A percentile compares a stretch with the other conserved stretches of the same genome.
phyloP scores from a whole-genome alignment of 495 filamentous ascomycete species.

The Neurospora africana region DNA sequence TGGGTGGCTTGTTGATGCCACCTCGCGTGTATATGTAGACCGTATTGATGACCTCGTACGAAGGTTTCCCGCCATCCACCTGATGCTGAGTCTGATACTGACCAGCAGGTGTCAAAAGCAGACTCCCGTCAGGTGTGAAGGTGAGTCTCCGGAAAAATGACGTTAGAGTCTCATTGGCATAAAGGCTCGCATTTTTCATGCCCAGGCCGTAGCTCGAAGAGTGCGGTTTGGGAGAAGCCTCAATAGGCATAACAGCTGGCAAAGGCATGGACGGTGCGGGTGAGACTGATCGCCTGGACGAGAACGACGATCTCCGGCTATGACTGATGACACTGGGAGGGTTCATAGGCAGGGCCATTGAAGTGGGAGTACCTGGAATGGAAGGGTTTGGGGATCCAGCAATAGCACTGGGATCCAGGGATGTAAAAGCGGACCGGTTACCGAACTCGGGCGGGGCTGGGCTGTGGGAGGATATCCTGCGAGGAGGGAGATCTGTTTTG shows the following conservation, averaged over 20 bases:
- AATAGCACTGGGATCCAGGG: conserved; percentile 39
- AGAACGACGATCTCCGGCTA: conserved; percentile 89
- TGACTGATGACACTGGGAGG: conserved; percentile 79
- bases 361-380: conserved; percentile 88
- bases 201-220: conserved; percentile 45
- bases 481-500: conserved; percentile 84
- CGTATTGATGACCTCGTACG: conserved; percentile 86
- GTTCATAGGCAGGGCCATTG: conserved; percentile 89
- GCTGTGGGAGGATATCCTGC: conserved; percentile 83
- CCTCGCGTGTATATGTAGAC: conserved; percentile 97
- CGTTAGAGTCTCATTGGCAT: conserved; percentile 94
- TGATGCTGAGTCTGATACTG: conserved; percentile 82
- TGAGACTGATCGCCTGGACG: conserved; percentile 84
- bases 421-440: conserved; percentile 44
- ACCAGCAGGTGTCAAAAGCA: conserved; percentile 91
- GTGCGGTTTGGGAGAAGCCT: conserved; percentile 71
- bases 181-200: conserved; percentile 76
- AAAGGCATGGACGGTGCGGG: conserved; percentile 92
- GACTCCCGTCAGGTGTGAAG: conserved; percentile 89
- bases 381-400: conserved; percentile 80
- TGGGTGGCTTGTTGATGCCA: conserved; percentile 91
- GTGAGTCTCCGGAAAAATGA: conserved; percentile 94
- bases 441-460: conserved; percentile 79
- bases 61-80: conserved; percentile 56
- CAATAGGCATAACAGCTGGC: conserved; percentile 92